Conservation (phyloP, 2,329 filamentous ascomycete species). For the Ceratocystis albifundus region DNA sequence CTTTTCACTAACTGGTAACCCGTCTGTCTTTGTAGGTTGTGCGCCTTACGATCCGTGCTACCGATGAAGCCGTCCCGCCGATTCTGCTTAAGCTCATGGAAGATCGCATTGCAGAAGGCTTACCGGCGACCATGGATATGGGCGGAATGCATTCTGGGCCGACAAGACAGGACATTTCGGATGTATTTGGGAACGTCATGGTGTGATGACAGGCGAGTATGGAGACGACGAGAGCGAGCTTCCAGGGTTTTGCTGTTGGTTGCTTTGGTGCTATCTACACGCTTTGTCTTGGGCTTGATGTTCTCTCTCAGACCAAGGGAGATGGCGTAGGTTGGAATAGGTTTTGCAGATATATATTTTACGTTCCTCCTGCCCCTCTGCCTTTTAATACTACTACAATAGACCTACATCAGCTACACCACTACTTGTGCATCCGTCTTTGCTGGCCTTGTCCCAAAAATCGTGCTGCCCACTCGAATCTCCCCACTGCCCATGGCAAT, state of each 20-base stretch:
- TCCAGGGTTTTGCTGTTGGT: neutral
- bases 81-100: conserved; percentile 79
- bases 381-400: no score
- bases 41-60: conserved; percentile 84
- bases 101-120: conserved; percentile 55
- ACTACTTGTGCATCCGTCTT: conserved; percentile 67
- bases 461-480: conserved; percentile 84
- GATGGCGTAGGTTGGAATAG: neutral
- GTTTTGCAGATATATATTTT: neutral
- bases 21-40: conserved; percentile 60
- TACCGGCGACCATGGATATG: conserved; percentile 34
- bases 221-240: neutral
- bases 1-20: conserved; percentile 26
- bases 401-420: conserved; percentile 29
- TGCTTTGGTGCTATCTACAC: neutral
- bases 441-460: conserved; percentile 73
- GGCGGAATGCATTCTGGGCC: conserved; percentile 30
- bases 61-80: conserved; percentile 75
- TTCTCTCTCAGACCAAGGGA: neutral
- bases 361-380: neutral
- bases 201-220: conserved; percentile 31
- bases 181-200: conserved; percentile 47
- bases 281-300: neutral
- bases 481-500: conserved; percentile 74
- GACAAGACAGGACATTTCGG: conserved; percentile 41